Evolutionary conservation across 495 filamentous ascomycete genomes (phyloP).

Genomic region (Massariosphaeria phaeospora): DNA sequence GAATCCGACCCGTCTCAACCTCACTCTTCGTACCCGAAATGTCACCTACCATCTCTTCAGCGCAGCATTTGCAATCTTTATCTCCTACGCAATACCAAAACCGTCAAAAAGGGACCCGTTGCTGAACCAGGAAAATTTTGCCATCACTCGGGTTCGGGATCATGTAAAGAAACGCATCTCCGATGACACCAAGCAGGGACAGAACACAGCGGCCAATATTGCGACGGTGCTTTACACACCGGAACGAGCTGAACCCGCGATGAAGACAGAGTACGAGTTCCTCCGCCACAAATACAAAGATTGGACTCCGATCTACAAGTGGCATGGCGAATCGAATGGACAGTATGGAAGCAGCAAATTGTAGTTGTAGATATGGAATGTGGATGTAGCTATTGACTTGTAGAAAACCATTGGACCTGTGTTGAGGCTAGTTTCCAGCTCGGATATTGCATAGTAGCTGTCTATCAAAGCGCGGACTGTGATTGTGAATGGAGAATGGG

Average conservation of each 20-base stretch:
- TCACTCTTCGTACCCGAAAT: not conserved
- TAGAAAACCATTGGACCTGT: too few species aligned
- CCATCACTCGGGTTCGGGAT: not conserved
- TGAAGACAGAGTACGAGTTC: not conserved
- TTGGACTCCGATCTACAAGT: not conserved
- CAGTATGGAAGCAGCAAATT: not conserved
- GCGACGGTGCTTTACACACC: not conserved
- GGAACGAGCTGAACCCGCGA: not conserved
- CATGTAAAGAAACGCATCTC: not conserved
- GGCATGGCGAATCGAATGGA: not conserved
- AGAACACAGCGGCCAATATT: not conserved
- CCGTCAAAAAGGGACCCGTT: not conserved
- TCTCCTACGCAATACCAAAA: not conserved
- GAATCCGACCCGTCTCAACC: not conserved
- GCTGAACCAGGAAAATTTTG: not conserved
- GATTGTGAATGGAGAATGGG: too few species aligned
- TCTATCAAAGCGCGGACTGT: too few species aligned
- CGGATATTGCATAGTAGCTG: too few species aligned
- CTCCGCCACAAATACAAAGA: not conserved
- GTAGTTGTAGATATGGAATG: not conserved
- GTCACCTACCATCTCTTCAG: slow-evolving; percentile 1
- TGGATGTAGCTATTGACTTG: not conserved
- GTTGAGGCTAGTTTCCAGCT: too few species aligned
- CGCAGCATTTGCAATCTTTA: not conserved
- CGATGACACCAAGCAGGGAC: not conserved